Evolutionary conservation across 345 rosid species (phyloP), one percentile per base, ranked within the genome.

Genomic region (Heritiera fomes): DNA sequence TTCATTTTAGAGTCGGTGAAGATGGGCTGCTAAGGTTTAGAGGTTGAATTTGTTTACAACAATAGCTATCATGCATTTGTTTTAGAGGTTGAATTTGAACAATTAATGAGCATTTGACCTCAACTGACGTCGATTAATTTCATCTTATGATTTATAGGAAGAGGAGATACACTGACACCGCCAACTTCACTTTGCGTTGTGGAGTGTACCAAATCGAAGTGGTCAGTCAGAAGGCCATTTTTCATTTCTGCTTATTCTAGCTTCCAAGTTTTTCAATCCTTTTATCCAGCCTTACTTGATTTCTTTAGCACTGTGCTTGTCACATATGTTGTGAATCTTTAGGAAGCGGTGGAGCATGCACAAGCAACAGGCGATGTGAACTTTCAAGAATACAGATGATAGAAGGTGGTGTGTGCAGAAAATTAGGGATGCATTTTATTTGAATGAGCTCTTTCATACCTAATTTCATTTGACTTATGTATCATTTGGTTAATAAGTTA

Each of bases 261-360:
- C 13, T 56, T 18, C 32, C 9, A 4, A 12, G n/a, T n/a, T n/a
- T n/a, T n/a, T n/a, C 20, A 10, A 17, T 73, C 28, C 10, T 56
- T 40, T 7, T 41, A 4, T 14, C 3, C 1, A 10, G 38, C 28
- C 23, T 38, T 1, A 23, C 68, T 77, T 81, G 43, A 15, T 41
- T 32, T 47, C 3, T 58, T 8, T 71, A 38, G 67, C n/a, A 8
- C 12, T 4, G 41, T 7, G 34, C 8, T 20, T 77, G 53, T 78
- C 14, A 60, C 20, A 4, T 17, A 32, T 70, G 18, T 3, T 64
- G 20, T 47, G 41, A 64, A 85, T 71, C 7, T 11, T 53, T 88
- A 96, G 98, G 97, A 94, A 84, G 98, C 98, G 49, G 90, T 81
- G 80, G 97, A 91, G 81, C 97, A 96, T 87, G 97, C 99, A 32